Evolutionary conservation across 2,329 filamentous ascomycete species (phyloP), one percentile per base, ranked within the genome.

Genomic region (Aureobasidium sp.): DNA sequence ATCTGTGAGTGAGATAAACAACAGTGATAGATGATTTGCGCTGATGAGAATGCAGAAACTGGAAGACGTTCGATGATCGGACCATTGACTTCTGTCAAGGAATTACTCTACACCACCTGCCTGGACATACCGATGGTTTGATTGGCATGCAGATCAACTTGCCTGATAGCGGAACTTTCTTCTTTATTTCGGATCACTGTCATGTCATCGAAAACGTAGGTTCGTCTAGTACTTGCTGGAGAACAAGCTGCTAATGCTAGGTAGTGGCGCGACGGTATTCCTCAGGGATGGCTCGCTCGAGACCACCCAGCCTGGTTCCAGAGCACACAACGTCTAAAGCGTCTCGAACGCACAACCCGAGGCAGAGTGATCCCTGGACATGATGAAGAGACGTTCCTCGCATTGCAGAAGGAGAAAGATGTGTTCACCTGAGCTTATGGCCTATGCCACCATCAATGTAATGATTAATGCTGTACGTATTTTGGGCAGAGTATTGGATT

Each of bases 141-240:
- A 69, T 72, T 46, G 71, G 70, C 20, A 72, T 73, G 71, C 72
- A 73, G 61, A 71, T 73, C 65, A 73, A 74, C 64, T 65, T 74
- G 62, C 68, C 66, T 2, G 68, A 73, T 12, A 70, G 64, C 48
- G 72, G 71, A 17, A 73, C 72, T 1, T 71, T 69, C 63, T 62
- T 74, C 34, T 73, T 73, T 66, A 71, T 72, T 34, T 69, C 65
- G 29, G 72, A 73, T 59, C 71, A 73, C 55, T 74, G 70, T 64
- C 71, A 74, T 62, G 71, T 73, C 7, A 73, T 73, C 44, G 71
- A 73, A 63, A 73, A 73, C 55, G 70, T 69, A 59, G 63, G 70
- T 63, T 56, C 13, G 27, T 27, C 34, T 20, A 29, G 5, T 44
- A 8, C 13, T 20, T 43, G 32, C 20, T 17, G 32, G 24, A n/a